phyloP scores from a whole-genome alignment of 371 early-diverging fungal species.

The Gilbertella persicaria region DNA sequence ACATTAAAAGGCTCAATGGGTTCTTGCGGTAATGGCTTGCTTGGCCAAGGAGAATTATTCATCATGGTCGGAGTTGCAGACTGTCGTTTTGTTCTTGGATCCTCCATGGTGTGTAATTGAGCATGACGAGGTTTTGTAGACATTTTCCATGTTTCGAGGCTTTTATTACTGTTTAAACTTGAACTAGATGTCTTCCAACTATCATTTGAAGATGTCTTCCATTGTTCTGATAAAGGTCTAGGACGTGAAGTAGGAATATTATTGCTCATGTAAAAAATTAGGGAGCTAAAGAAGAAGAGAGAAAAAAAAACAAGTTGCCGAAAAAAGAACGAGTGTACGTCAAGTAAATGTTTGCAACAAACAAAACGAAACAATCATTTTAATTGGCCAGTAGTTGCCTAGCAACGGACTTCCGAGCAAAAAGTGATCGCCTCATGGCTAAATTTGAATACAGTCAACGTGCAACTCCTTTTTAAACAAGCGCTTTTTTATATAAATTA shows the following conservation, averaged over 20 bases:
- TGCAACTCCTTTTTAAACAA: not conserved
- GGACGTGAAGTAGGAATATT: not conserved
- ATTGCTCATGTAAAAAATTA: too few relatives aligned
- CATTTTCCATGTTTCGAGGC: constrained; percentile 27
- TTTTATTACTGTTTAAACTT: too few relatives aligned
- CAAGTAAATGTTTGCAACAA: not conserved
- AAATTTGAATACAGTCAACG: not conserved
- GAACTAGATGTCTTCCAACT: too few relatives aligned
- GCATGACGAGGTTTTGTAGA: constrained; percentile 24
- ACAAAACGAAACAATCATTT: too few relatives aligned
- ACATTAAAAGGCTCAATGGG: constrained; percentile 10
- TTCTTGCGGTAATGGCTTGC: constrained; percentile 16
- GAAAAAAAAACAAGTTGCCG: constrained; percentile 19
- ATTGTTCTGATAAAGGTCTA: too few relatives aligned
- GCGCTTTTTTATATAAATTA: not conserved
- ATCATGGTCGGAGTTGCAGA: constrained; percentile 11
- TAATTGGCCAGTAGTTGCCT: too few relatives aligned
- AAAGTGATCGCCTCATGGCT: too few relatives aligned
- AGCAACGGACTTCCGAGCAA: too few relatives aligned
- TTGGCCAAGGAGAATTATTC: constrained; percentile 15
- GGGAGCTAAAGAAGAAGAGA: constrained; percentile 3
- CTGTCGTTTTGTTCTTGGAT: constrained; percentile 7
- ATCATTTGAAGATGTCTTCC: too few relatives aligned
- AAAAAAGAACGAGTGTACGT: constrained; percentile 8
- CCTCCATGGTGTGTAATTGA: constrained; percentile 6